A percentile compares a stretch with the other conserved stretches of the same genome.
These are phyloP conservation scores for Aspergillus phoenicis DNA, from an alignment of 2,329 filamentous ascomycete species.

Conservation along the genomic window DNA sequence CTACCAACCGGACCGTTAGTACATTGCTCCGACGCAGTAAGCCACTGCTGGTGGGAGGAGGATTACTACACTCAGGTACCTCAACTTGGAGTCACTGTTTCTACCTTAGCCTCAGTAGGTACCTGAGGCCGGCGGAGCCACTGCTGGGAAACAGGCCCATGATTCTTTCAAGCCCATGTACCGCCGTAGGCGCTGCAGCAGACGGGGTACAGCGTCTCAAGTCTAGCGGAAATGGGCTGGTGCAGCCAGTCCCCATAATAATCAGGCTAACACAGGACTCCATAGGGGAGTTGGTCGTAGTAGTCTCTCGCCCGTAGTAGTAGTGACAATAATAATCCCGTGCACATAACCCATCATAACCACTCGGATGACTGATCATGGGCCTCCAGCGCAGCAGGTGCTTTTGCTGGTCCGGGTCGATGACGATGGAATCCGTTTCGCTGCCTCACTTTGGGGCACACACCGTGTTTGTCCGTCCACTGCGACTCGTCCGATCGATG, in stretches of 20 bases:
- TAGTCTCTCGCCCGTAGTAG: too few relatives aligned
- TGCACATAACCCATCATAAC: constrained; percentile 9
- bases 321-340: constrained; percentile 1
- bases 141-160: background rate
- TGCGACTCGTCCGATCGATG: constrained; percentile 11
- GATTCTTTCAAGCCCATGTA: constrained; percentile 2
- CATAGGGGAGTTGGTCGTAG: too few relatives aligned
- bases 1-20: constrained; percentile 1
- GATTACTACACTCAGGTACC: background rate
- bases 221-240: background rate
- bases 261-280: too few relatives aligned
- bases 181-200: constrained; percentile 20
- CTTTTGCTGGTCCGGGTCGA: constrained; percentile 28
- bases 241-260: background rate
- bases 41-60: background rate
- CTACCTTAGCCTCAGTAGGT: background rate
- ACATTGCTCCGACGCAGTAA: background rate
- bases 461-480: constrained; percentile 14
- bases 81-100: background rate
- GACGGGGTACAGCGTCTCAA: constrained; percentile 9
- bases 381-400: constrained; percentile 7
- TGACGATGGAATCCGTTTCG: constrained; percentile 38
- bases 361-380: constrained; percentile 19
- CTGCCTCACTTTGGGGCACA: constrained; percentile 39
- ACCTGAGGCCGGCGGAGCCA: background rate